Evolutionary conservation across 768 basidiomycete genomes (phyloP).

Genomic region (Lactifluus echinatus): DNA sequence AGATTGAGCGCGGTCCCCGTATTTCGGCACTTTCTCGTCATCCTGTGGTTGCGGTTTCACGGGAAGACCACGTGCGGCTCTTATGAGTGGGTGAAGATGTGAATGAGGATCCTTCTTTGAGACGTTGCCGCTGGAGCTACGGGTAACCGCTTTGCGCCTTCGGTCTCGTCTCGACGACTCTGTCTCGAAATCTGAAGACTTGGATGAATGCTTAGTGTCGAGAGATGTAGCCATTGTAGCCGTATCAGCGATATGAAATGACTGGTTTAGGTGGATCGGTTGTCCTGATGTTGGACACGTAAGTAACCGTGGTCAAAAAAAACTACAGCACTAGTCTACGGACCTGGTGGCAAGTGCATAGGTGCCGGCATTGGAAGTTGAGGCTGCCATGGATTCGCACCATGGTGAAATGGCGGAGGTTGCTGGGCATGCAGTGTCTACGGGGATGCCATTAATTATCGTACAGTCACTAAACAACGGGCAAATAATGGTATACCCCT

Average conservation of each 20-base stretch:
- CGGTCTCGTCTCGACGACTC: conserved; percentile 29
- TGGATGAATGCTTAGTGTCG: conserved; percentile 7
- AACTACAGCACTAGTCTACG: neutral
- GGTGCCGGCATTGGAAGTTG: conserved; percentile 10
- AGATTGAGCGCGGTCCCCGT: neutral
- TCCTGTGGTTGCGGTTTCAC: conserved; percentile 5
- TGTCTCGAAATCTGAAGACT: conserved; percentile 31
- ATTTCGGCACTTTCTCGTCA: neutral
- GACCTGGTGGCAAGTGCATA: conserved; percentile 17
- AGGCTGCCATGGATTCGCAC: conserved; percentile 13
- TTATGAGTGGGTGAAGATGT: conserved; percentile 13
- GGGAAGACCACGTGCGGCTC: conserved; percentile 6
- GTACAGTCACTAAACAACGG: neutral
- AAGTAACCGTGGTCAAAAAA: neutral
- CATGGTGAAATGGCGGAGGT: conserved; percentile 7
- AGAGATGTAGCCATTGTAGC: neutral
- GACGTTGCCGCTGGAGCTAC: conserved; percentile 30
- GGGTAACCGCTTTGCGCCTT: conserved; percentile 23
- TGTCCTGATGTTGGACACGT: neutral
- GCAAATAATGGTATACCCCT: conserved; percentile 28
- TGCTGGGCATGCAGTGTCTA: conserved; percentile 7
- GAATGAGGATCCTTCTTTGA: conserved; percentile 22
- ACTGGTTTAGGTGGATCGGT: conserved; percentile 2
- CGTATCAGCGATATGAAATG: neutral
- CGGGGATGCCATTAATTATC: neutral